Base-by-base conservation (phyloP, 1,284 basidiomycete genomes). In the Leccinum subrobustum region DNA sequence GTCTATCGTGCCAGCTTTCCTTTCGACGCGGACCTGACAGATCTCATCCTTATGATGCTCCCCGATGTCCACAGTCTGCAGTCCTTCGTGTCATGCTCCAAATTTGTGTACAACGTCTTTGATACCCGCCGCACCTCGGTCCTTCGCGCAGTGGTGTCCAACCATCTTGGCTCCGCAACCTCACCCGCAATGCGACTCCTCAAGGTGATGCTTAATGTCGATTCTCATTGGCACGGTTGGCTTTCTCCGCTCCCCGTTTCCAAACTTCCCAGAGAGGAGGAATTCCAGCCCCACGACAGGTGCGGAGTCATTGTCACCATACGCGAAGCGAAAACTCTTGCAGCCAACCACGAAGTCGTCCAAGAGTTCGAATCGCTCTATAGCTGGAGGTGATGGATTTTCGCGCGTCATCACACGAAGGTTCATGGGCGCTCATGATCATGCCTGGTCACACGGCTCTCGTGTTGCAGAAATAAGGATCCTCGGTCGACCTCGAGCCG, bases 31-130 rank as follows among this genome's bases (percentile, higher is more conserved):
- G 76, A 77, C 60, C 56, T 77, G 35, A 62, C 73, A 8, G 73
- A 77, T 54, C 63, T 65, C 29, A 65, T 78, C 37, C 66, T 78
- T 9, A 67, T 63, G 2, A 67, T 59, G 8, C 44, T 75, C 7
- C 62, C 73, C n/a, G 70, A 75, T 59, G 70, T 76, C 33, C 16
- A 55, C 11, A 68, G 67, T 12, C 64, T 78, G n/a, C 54, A 63
- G 6, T 65, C 70, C 3, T 61, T 67, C 29, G 68, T 77, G 54
- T 67, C 70, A 5, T 63, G 70, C 12, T 75, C 72, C 27, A 78
- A 75, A 58, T 55, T 59, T 6, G 58, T 76, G 52, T 68, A 78
- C 58, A 57, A 65, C 33, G 71, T 76, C 63, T 80, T 75, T 59
- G 57, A 70, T 27, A 48, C 60, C 3, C 75, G 69, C 39, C 73